Evolutionary conservation across 2,329 filamentous ascomycete species (phyloP), one percentile per base, ranked within the genome.

Genomic region (Fusarium caatingaense): DNA sequence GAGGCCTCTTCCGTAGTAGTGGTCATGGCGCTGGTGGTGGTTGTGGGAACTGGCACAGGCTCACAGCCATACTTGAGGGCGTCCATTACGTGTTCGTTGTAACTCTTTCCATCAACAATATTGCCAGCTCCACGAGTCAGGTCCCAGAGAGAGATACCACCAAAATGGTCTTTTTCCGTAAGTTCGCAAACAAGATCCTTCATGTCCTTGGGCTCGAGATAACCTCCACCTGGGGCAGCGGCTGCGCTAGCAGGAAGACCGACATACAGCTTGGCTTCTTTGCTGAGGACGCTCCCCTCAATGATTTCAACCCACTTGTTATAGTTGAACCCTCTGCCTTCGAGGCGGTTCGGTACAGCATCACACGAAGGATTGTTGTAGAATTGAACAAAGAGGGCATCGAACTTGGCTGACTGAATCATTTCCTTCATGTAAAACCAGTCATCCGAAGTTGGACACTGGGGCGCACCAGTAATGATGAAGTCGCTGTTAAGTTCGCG

Each of bases 81-180:
- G 44, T 82, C 79, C 27, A 79, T 68, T 28, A 79, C 76, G 44
- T 78, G 73, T 49, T 82, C 66, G 63, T 81, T 77, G 64, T 80
- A 85, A 25, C 66, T 71, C 72, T 82, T 79, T 46, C 77, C 79
- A 44, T 76, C 64, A 7, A 70, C 28, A 8, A 48, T 16, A 67
- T 83, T 82, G 1, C 53, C 49, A 12, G 70, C 72, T 23, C 78
- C 81, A 9, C 75, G 76, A 30, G 76, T 78, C 25, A 81, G 77
- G 53, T 86, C 84, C 82, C 82, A 85, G 21, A 85, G 71, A 47
- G 83, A 84, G 49, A 85, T 74, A 70, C 83, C 84, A 18, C 81
- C 83, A 57, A 84, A 85, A 64, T 80, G 76, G 9, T 68, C n/a
- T 20, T 76, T 76, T 41, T 73, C 74, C 64, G 80, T 78, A 68